Conservation (phyloP, 2,329 filamentous ascomycete species). For the Arthrocladium fulminans region DNA sequence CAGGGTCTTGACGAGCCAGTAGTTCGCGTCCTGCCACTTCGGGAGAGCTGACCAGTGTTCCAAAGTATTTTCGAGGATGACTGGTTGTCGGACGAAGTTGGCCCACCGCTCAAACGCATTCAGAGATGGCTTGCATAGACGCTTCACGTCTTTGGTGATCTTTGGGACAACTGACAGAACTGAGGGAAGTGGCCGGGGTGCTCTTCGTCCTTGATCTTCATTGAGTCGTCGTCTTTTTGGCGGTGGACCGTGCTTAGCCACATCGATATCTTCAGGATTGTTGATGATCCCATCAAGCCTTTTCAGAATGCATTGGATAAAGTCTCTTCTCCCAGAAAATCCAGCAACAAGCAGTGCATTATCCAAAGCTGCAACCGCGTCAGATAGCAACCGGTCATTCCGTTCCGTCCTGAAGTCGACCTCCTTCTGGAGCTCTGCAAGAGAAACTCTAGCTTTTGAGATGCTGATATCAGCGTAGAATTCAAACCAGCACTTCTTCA, state of each 20-base stretch:
- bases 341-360: constrained; percentile 68
- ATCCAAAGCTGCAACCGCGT: constrained; percentile 60
- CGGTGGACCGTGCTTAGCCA: constrained; percentile 9
- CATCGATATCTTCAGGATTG: neutral
- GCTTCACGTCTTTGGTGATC: too few species aligned
- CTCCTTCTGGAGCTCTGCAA: constrained; percentile 19
- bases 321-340: constrained; percentile 46
- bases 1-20: constrained; percentile 67
- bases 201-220: neutral
- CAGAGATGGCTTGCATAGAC: constrained; percentile 50
- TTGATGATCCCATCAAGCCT: constrained; percentile 10
- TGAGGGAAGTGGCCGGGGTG: constrained; percentile 3
- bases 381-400: constrained; percentile 40
- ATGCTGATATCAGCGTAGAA: constrained; percentile 51
- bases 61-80: constrained; percentile 61
- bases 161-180: constrained; percentile 25
- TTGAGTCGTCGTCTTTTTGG: constrained; percentile 10
- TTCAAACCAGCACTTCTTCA: constrained; percentile 48
- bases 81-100: constrained; percentile 41
- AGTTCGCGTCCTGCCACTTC: constrained; percentile 64
- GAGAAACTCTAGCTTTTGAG: constrained; percentile 33
- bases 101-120: constrained; percentile 56
- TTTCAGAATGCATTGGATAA: constrained; percentile 32
- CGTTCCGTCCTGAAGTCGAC: neutral
- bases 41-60: constrained; percentile 69